Conservation (phyloP, 805 yeast species). For the Ogataea parapolymorpha region DNA sequence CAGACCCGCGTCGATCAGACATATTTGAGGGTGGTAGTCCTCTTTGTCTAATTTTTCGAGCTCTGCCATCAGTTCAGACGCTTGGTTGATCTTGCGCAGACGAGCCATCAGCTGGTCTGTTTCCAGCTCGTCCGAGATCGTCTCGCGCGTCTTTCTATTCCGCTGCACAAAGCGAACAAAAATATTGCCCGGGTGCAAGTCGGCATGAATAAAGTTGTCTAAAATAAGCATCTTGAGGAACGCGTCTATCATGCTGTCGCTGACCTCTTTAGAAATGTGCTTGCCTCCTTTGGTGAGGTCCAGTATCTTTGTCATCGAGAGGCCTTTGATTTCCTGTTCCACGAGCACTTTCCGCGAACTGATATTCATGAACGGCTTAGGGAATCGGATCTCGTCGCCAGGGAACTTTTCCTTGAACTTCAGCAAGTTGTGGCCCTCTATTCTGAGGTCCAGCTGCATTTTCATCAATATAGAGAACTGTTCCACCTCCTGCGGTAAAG, state of each 20-base stretch:
- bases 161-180: slow-evolving; percentile 47
- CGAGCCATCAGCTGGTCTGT: slow-evolving; percentile 44
- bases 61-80: slow-evolving; percentile 37
- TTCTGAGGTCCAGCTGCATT: slow-evolving; percentile 81
- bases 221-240: slow-evolving; percentile 89
- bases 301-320: slow-evolving; percentile 74
- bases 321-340: slow-evolving; percentile 81
- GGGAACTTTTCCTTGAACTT: slow-evolving; percentile 70
- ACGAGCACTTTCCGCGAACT: slow-evolving; percentile 72
- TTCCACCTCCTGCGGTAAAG: slow-evolving; percentile 89
- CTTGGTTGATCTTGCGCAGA: slow-evolving; percentile 35
- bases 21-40: slow-evolving; percentile 79
- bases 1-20: slow-evolving; percentile 90
- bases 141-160: slow-evolving; percentile 37
- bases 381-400: slow-evolving; percentile 67
- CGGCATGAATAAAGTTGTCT: slow-evolving; percentile 95
- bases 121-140: slow-evolving; percentile 44
- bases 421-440: slow-evolving; percentile 79
- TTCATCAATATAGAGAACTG: slow-evolving; percentile 85
- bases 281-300: slow-evolving; percentile 43
- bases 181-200: slow-evolving; percentile 95
- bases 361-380: slow-evolving; percentile 63
- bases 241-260: slow-evolving; percentile 85
- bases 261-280: slow-evolving; percentile 59
- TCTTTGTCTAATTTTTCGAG: slow-evolving; percentile 42